phyloP scores from a whole-genome alignment of 2,329 filamentous ascomycete genomes.

The Penicillium sp. region DNA sequence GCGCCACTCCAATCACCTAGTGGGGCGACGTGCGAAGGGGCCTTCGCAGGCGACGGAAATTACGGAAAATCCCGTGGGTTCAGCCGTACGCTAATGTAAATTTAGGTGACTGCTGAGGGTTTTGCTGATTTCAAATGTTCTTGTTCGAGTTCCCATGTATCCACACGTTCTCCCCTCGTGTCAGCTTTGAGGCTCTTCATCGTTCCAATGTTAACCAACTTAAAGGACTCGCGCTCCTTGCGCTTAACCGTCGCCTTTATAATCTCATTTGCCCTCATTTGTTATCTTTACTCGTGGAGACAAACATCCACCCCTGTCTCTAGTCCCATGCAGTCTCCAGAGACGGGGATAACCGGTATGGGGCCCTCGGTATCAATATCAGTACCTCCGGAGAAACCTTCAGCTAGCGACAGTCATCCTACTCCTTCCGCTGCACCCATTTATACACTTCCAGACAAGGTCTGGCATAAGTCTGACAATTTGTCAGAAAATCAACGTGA shows the following conservation, averaged over 20 bases:
- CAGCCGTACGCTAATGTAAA: neutral
- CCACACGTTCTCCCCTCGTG: neutral
- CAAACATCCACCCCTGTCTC: neutral
- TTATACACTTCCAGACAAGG: slow-evolving; percentile 14
- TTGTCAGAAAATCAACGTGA: slow-evolving; percentile 19
- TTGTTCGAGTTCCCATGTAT: neutral
- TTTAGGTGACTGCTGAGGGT: neutral
- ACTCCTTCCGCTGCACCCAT: no score
- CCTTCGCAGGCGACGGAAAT: neutral
- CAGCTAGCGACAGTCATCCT: neutral
- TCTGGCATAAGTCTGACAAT: slow-evolving; percentile 21
- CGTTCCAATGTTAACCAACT: neutral
- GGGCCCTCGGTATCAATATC: neutral
- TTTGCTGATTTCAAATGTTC: neutral
- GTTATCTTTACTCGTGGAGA: neutral
- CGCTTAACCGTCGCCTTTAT: neutral
- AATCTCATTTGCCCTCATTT: neutral
- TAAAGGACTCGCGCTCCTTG: neutral
- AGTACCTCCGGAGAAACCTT: neutral
- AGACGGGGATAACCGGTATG: neutral
- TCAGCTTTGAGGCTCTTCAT: neutral
- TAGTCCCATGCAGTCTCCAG: neutral
- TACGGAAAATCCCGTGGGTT: neutral
- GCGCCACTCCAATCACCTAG: neutral
- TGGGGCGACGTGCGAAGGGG: neutral